Conservation (phyloP, 2,329 filamentous ascomycete species). For the Graphilbum fragrans region DNA sequence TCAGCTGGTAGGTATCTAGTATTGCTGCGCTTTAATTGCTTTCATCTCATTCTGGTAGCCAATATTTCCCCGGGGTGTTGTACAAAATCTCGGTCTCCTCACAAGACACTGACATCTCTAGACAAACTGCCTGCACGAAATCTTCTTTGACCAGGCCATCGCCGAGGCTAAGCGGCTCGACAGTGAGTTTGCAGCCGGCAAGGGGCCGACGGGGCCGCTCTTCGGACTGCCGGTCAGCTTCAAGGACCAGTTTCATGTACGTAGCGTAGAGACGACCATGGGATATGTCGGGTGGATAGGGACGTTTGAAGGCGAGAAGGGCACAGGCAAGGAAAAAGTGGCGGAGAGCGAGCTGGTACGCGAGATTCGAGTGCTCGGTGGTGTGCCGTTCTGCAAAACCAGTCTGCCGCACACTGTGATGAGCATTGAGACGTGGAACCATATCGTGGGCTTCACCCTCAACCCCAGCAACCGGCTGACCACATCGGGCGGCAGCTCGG, state of each 20-base stretch:
- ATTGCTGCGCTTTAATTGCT: too few relatives aligned
- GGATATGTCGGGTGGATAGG: constrained; percentile 10
- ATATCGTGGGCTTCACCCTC: constrained; percentile 20
- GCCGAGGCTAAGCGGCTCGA: constrained; percentile 20
- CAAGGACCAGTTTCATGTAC: constrained; percentile 34
- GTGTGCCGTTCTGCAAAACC: constrained; percentile 17
- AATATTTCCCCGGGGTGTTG: too few relatives aligned
- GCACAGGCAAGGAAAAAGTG: constrained; percentile 8
- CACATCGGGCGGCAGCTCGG: constrained; percentile 22
- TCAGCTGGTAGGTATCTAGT: constrained; percentile 4
- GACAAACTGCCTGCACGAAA: constrained; percentile 33
- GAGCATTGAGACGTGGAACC: constrained; percentile 19
- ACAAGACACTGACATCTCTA: constrained; percentile 6
- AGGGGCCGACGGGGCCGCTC: constrained; percentile 21
- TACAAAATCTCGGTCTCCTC: too few relatives aligned
- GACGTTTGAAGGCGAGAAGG: constrained; percentile 5
- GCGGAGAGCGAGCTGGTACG: constrained; percentile 15
- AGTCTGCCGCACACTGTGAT: constrained; percentile 17
- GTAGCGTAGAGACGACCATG: constrained; percentile 24
- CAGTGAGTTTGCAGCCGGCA: constrained; percentile 15
- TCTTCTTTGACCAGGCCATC: constrained; percentile 22
- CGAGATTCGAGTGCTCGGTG: constrained; percentile 16
- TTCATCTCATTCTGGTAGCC: too few relatives aligned
- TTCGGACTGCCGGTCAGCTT: constrained; percentile 34
- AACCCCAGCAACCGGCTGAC: constrained; percentile 22